Conservation (phyloP, 805 yeast genomes). For the Jamesozyma jinghongensis region DNA sequence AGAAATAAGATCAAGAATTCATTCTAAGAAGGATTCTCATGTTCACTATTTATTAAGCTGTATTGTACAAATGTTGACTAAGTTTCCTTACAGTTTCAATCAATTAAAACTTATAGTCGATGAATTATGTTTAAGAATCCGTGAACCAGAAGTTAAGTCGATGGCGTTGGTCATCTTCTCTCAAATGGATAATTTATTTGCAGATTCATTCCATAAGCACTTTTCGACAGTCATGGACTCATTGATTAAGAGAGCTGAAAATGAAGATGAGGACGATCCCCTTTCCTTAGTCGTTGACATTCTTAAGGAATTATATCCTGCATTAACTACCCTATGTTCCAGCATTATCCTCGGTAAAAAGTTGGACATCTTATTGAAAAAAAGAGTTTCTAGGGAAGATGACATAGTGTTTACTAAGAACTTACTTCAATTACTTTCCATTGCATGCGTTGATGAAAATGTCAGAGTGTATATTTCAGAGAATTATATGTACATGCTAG, state of each 20-base stretch:
- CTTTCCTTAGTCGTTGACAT: constrained; percentile 12
- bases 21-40: constrained; percentile 14
- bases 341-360: constrained; percentile 23
- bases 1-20: constrained; percentile 15
- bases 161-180: constrained; percentile 16
- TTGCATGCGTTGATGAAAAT: constrained; percentile 43
- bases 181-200: constrained; percentile 11
- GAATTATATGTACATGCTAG: constrained; percentile 35
- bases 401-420: constrained; percentile 17
- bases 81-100: constrained; percentile 20
- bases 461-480: constrained; percentile 41
- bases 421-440: constrained; percentile 33
- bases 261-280: constrained; percentile 17
- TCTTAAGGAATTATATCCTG: constrained; percentile 24
- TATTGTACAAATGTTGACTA: constrained; percentile 22
- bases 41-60: constrained; percentile 16
- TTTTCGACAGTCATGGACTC: constrained; percentile 15
- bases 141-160: constrained; percentile 14
- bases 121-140: constrained; percentile 16
- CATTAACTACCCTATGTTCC: constrained; percentile 22
- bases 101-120: constrained; percentile 20
- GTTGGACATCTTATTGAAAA: constrained; percentile 21
- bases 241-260: constrained; percentile 21
- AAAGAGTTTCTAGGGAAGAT: constrained; percentile 11
- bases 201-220: constrained; percentile 12